Conservation (phyloP, 2,329 filamentous ascomycete genomes). For the Paraphoma chrysanthemicola region DNA sequence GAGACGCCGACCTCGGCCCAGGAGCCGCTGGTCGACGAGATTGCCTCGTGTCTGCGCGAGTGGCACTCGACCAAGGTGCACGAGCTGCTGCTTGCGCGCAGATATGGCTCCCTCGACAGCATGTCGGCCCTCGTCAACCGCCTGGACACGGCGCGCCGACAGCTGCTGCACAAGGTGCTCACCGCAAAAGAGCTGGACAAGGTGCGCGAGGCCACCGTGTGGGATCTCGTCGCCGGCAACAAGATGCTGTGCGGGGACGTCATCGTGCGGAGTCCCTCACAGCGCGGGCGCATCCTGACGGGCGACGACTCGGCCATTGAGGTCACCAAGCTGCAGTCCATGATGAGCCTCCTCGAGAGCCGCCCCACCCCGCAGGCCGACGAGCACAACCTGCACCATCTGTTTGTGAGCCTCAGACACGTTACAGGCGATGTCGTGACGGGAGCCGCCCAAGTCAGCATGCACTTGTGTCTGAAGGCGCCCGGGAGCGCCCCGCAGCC, state of each 20-base stretch:
- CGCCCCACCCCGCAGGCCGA: slow-evolving; percentile 73
- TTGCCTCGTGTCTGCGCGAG: slow-evolving; percentile 93
- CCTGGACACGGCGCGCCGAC: slow-evolving; percentile 84
- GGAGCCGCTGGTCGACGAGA: slow-evolving; percentile 95
- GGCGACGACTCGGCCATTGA: slow-evolving; percentile 93
- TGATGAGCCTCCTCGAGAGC: slow-evolving; percentile 92
- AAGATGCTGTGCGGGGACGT: slow-evolving; percentile 93
- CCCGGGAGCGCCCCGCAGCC: slow-evolving; percentile 68
- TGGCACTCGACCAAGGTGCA: slow-evolving; percentile 99
- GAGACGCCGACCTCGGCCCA: slow-evolving; percentile 89
- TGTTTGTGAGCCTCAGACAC: slow-evolving; percentile 83
- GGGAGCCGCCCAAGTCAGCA: slow-evolving; percentile 72
- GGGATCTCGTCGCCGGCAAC: slow-evolving; percentile 93
- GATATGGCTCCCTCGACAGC: slow-evolving; percentile 81
- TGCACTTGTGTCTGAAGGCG: slow-evolving; percentile 78
- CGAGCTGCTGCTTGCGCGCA: slow-evolving; percentile 81
- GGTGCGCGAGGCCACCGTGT: slow-evolving; percentile 88
- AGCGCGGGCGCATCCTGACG: slow-evolving; percentile 84
- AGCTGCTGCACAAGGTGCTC: slow-evolving; percentile 92
- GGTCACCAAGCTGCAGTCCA: slow-evolving; percentile 87
- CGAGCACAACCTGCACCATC: slow-evolving; percentile 77
- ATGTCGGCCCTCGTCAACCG: slow-evolving; percentile 80
- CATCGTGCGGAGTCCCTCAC: slow-evolving; percentile 87
- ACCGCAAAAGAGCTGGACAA: slow-evolving; percentile 82
- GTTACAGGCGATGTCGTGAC: slow-evolving; percentile 80